Conservation (phyloP, 352 stramenopile genomes). For the Hyaloperonospora brassicae region DNA sequence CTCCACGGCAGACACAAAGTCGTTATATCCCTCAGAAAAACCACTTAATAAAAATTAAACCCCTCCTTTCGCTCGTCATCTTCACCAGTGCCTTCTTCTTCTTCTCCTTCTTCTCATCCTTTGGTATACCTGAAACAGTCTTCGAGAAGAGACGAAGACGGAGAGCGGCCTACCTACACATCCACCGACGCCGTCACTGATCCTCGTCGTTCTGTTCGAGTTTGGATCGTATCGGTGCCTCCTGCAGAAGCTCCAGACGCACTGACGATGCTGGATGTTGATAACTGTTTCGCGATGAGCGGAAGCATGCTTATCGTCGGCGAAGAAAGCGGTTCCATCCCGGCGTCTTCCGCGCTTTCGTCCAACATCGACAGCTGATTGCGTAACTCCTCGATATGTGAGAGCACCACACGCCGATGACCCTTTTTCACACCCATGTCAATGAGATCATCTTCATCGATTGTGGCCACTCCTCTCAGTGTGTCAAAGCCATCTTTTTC, state of each 20-base stretch:
- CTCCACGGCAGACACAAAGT: constrained; percentile 3
- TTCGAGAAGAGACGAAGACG: constrained; percentile 12
- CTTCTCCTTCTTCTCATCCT: constrained; percentile 17
- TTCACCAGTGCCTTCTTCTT: constrained; percentile 13
- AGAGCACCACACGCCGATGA: constrained; percentile 74
- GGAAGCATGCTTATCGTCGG: constrained; percentile 74
- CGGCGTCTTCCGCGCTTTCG: constrained; percentile 43
- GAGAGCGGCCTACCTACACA: constrained; percentile 28
- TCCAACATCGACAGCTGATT: constrained; percentile 57
- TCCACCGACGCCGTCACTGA: constrained; percentile 33
- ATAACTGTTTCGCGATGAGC: constrained; percentile 45
- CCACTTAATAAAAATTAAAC: constrained; percentile 30
- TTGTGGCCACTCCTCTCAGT: constrained; percentile 72
- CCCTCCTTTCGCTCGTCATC: constrained; percentile 21
- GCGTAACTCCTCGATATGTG: constrained; percentile 79
- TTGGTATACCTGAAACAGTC: constrained; percentile 7
- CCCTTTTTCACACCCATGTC: constrained; percentile 87
- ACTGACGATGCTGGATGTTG: constrained; percentile 30
- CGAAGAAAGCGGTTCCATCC: constrained; percentile 59
- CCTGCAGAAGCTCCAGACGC: constrained; percentile 15
- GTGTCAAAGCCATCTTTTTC: constrained; percentile 86
- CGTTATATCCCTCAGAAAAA: constrained; percentile 19
- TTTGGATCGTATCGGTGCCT: constrained; percentile 19
- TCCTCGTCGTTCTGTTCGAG: constrained; percentile 42
- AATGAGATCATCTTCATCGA: constrained; percentile 81